A percentile compares a stretch with the other conserved stretches of the same genome.
Conservation (phyloP, 352 stramenopile species). For the Pythium dissotocum region DNA sequence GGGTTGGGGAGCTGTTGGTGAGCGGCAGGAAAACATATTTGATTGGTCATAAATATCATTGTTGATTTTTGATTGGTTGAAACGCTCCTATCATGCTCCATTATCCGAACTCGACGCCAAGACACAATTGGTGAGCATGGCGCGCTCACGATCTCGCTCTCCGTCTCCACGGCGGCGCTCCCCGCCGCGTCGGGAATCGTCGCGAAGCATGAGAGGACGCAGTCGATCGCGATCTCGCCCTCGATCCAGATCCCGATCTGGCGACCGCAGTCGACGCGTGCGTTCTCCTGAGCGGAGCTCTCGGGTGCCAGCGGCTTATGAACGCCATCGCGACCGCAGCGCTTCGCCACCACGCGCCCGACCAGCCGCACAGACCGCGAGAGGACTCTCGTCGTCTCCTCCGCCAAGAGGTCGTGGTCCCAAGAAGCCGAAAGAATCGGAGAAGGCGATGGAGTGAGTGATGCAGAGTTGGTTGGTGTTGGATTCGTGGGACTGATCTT, state of each 20-base stretch:
- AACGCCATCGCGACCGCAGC: background rate
- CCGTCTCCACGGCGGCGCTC: slow-evolving; percentile 1
- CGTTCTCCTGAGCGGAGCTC: background rate
- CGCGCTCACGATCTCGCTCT: slow-evolving; percentile 15
- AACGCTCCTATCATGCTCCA: background rate
- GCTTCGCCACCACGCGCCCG: background rate
- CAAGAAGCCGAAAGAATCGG: background rate
- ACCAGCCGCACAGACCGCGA: background rate
- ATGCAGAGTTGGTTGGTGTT: background rate
- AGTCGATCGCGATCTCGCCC: background rate
- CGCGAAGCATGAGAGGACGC: background rate
- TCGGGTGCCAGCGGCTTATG: background rate
- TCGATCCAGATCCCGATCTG: background rate
- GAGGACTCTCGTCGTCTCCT: background rate
- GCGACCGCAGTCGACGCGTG: background rate
- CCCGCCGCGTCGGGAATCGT: background rate
- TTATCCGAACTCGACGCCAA: background rate
- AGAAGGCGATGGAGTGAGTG: background rate
- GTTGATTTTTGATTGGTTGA: background rate
- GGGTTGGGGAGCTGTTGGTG: background rate
- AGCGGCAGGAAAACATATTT: background rate
- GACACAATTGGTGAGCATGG: background rate
- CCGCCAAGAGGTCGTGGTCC: slow-evolving; percentile 4
- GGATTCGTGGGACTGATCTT: background rate
- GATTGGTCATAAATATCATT: slow-evolving; percentile 9